A percentile compares a stretch with the other conserved stretches of the same genome.
Conservation (phyloP, 495 filamentous ascomycete species). For the Tricharina praecox region DNA sequence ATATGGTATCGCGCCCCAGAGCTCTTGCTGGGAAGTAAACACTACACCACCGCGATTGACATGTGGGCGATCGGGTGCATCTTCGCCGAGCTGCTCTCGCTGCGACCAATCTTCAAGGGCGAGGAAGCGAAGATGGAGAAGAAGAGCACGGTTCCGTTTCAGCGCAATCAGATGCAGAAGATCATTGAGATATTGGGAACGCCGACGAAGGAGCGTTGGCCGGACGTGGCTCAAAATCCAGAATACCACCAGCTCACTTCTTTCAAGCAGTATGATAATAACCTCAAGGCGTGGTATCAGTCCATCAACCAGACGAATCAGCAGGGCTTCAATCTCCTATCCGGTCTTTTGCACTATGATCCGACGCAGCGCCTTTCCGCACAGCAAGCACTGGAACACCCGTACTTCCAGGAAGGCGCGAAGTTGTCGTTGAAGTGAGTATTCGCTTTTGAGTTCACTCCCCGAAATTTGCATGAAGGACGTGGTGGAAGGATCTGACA, state of each 20-base stretch:
- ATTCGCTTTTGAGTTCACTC: background rate
- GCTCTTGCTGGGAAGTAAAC: constrained; percentile 70
- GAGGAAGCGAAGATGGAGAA: constrained; percentile 98
- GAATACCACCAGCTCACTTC: constrained; percentile 57
- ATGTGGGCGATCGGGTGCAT: constrained; percentile 97
- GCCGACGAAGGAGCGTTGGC: constrained; percentile 80
- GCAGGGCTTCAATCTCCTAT: constrained; percentile 57
- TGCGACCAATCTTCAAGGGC: constrained; percentile 94
- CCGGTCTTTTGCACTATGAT: constrained; percentile 77
- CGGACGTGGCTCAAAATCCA: constrained; percentile 58
- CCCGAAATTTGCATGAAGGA: too few species aligned
- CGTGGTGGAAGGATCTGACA: too few species aligned
- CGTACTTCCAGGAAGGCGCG: constrained; percentile 52
- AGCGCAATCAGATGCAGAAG: constrained; percentile 96
- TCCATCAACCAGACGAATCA: constrained; percentile 29
- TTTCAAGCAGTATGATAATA: constrained; percentile 29
- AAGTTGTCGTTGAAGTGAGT: constrained; percentile 22
- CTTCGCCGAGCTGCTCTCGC: constrained; percentile 79
- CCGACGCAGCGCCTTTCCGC: constrained; percentile 77
- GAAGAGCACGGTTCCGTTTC: constrained; percentile 93
- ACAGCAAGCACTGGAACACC: constrained; percentile 65
- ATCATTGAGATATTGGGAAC: constrained; percentile 90
- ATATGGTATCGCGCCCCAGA: constrained; percentile 99
- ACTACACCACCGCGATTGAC: constrained; percentile 93
- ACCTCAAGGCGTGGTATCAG: constrained; percentile 50